Evolutionary conservation across 345 rosid species (phyloP), one percentile per base, ranked within the genome.

Genomic region (Eucalyptus coolabah): DNA sequence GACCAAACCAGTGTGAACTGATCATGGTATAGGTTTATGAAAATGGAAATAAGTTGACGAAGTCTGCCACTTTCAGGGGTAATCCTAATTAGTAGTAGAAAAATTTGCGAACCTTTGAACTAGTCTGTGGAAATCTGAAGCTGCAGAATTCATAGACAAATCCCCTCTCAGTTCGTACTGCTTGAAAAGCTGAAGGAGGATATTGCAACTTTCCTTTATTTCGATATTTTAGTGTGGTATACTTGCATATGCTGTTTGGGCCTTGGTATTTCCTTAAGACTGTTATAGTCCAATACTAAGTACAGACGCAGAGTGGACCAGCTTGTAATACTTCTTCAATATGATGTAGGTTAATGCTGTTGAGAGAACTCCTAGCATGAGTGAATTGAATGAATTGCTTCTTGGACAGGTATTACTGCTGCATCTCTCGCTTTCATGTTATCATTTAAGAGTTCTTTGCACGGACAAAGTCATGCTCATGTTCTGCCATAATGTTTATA

Each of bases 361-460:
- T 90, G 97, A 97, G 93, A 94, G 92, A 93, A 97, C 99, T 90
- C 98, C 99, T 91, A 97, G 99, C 87, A 95, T 97, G 99, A 98
- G 99, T 32, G 99, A 96, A 94, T 91, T 98, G 92, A 98, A 93
- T 94, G 99, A 98, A 93, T 94, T 97, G 89, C 95, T 97, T 89
- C 95, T 97, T 87, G 95, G 98, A 54, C 98, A 97, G 98, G 99
- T 97, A 95, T 44, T 87, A 30, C 45, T 87, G 60, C 42, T 86
- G 44, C 12, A 51, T 53, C 47, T 42, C 60, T 87, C 4, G 59
- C 12, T 87, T 44, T 51, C 65, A 86, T 44, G 28, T 60, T n/a
- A n/a, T 87, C 28, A 34, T 54, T 50, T 77, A 23, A 40, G 47
- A 34, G 59, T 50, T 16, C 59, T 86, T 47, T 86, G 87, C 60